phyloP scores from a whole-genome alignment of 345 rosid genomes.

The Eucalyptus erythrocorys region DNA sequence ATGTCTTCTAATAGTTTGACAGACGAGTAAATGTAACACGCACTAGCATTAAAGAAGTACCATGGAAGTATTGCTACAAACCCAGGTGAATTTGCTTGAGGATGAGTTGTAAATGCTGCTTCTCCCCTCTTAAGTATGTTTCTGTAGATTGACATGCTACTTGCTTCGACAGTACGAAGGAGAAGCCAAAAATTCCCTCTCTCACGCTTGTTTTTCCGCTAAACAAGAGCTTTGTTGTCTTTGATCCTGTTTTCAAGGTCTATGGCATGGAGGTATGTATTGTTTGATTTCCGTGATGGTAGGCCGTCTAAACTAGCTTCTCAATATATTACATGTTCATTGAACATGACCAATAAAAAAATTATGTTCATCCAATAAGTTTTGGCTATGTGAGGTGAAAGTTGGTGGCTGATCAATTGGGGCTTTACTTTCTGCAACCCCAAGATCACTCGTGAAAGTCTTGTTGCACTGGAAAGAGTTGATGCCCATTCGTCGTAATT shows the following conservation, averaged over 20 bases:
- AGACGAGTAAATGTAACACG: constrained; percentile 41
- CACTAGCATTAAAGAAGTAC: constrained; percentile 28
- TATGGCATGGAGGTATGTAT: constrained; percentile 51
- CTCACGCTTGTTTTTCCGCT: constrained; percentile 49
- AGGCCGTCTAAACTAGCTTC: not conserved
- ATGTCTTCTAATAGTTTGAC: constrained; percentile 31
- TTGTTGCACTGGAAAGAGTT: not conserved
- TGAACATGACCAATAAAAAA: not conserved
- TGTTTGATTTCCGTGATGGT: not conserved
- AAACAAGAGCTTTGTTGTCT: constrained; percentile 64
- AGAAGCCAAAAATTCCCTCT: constrained; percentile 45
- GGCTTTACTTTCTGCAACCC: not conserved
- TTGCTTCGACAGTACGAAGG: constrained; percentile 22
- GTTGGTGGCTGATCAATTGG: not conserved
- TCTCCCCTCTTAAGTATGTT: not conserved
- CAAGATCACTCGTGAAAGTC: not conserved
- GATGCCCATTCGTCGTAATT: not conserved
- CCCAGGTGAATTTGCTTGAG: constrained; percentile 36
- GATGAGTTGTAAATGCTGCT: not conserved
- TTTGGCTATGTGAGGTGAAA: not conserved
- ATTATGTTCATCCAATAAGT: not conserved
- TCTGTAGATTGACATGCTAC: not conserved
- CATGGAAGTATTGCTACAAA: constrained; percentile 76
- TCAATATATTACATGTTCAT: not conserved
- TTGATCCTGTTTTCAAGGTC: constrained; percentile 53